These are phyloP conservation scores for Lasiosphaeriaceae sp. DNA, from an alignment of 495 filamentous ascomycete genomes.

Conservation along the genomic window DNA sequence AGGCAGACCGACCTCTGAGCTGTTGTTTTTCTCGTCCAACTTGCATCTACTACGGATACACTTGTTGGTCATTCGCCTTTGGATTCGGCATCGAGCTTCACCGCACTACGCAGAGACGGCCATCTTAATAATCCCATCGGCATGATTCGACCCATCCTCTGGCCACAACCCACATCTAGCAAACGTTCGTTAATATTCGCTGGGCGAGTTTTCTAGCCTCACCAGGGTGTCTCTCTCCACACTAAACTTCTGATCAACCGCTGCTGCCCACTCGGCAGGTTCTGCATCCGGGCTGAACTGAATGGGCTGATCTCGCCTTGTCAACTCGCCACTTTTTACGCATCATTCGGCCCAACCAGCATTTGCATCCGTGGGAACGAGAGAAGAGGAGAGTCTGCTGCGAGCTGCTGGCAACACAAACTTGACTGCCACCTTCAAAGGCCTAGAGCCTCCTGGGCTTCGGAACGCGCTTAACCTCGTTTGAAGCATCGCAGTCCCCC, in stretches of 20 bases:
- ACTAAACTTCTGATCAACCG: neutral
- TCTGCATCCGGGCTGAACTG: constrained; percentile 15
- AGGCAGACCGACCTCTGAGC: too few relatives aligned
- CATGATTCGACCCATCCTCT: too few relatives aligned
- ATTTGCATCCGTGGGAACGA: neutral
- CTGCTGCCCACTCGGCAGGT: constrained; percentile 17
- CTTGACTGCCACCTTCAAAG: neutral
- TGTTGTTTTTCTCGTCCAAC: too few relatives aligned
- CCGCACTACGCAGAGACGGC: too few relatives aligned
- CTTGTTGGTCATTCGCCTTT: too few relatives aligned
- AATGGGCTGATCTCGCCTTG: constrained; percentile 25
- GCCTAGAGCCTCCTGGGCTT: constrained; percentile 5
- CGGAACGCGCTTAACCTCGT: constrained; percentile 13
- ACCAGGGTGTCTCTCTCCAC: neutral
- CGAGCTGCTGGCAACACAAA: too few relatives aligned
- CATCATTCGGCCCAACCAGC: constrained; percentile 15
- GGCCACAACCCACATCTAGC: too few relatives aligned
- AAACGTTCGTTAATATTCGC: neutral
- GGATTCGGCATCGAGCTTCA: too few relatives aligned
- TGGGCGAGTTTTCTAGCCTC: constrained; percentile 1
- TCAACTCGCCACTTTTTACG: constrained; percentile 29
- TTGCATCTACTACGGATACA: too few relatives aligned
- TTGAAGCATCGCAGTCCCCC: constrained; percentile 14
- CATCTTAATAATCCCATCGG: too few relatives aligned
- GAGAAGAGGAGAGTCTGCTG: neutral